Conservation (phyloP, 441 rosid species). For the Brassica balearica region DNA sequence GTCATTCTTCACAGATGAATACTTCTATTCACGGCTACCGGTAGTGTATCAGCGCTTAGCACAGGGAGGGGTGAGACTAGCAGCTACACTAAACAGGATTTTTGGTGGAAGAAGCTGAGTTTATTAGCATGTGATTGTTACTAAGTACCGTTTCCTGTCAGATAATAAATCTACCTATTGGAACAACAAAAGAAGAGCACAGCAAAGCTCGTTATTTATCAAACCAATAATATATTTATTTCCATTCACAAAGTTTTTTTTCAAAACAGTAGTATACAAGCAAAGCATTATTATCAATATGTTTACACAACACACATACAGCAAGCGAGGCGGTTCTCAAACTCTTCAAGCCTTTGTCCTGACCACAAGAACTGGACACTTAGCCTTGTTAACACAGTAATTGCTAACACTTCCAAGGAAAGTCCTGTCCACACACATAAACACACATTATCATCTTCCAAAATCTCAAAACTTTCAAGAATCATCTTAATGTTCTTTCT, state of each 20-base stretch:
- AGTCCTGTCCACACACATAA: constrained; percentile 48
- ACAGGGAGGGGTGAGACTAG: constrained; percentile 85
- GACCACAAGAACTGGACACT: constrained; percentile 61
- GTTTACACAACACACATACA: constrained; percentile 32
- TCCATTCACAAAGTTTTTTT: constrained; percentile 17
- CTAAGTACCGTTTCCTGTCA: not conserved
- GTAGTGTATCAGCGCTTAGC: constrained; percentile 69
- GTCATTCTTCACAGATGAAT: constrained; percentile 60
- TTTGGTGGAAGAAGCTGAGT: constrained; percentile 44
- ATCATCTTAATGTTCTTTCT: not conserved
- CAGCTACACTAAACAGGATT: constrained; percentile 79
- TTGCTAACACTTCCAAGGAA: constrained; percentile 63
- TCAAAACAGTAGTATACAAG: constrained; percentile 7
- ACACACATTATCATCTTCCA: constrained; percentile 8
- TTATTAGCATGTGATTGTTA: not conserved
- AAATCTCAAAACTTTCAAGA: constrained; percentile 5
- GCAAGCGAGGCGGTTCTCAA: constrained; percentile 1
- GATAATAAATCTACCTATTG: not conserved
- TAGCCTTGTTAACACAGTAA: constrained; percentile 55
- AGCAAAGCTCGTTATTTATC: constrained; percentile 8
- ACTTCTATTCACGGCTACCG: constrained; percentile 73
- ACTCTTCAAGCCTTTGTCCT: constrained; percentile 44
- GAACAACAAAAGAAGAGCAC: constrained; percentile 5
- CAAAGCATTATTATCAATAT: constrained; percentile 21
- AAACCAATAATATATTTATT: constrained; percentile 16